Evolutionary conservation across 805 yeast genomes (phyloP), one percentile per base, ranked within the genome.

Genomic region (Helenozyma baotianmanensis): DNA sequence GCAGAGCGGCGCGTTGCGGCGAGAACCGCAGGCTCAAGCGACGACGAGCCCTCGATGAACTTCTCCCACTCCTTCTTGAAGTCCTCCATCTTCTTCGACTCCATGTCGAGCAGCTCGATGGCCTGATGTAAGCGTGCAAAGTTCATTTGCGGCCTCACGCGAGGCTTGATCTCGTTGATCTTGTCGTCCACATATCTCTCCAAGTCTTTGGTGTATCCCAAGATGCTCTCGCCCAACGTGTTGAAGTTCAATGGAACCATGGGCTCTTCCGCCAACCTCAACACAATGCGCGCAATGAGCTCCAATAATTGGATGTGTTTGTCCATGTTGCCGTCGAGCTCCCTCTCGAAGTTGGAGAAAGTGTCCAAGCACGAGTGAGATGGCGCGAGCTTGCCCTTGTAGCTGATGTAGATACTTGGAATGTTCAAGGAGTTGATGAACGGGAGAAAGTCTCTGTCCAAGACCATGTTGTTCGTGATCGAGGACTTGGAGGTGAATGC

Each of bases 1-100:
- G 92, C 83, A 36, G 76, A 76, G 81, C 85, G 76, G 48, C 97
- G 68, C 42, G 75, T 78, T 28, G 80, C 77, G 0, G 89, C 72
- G 24, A 85, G 60, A 35, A 82, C 53, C 2, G 87, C 75, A 1
- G 95, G 88, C 52, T 89, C 95, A 3, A 77, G 49, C 2, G 82
- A 89, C 4, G 71, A 52, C 2, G 61, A 42, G 6, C 53, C 51
- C 12, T 32, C 26, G 6, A 67, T 43, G 32, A 46, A 64, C 12
- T 72, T 72, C 14, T 58, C 53, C 96, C 96, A 89, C 6, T 80
- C 75, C 14, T 60, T 58, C 3, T 58, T 53, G 79, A 88, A 82
- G 2, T 68, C 61, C 10, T 65, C 68, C 50, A 77, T 74, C 53
- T 25, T 57, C 45, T 32, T 59, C 52, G 62, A 86, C 36, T 42